These are phyloP conservation scores for Nicotiana tomentosiformis DNA, from an alignment of 257 asterid genomes.

Conservation along the genomic window DNA sequence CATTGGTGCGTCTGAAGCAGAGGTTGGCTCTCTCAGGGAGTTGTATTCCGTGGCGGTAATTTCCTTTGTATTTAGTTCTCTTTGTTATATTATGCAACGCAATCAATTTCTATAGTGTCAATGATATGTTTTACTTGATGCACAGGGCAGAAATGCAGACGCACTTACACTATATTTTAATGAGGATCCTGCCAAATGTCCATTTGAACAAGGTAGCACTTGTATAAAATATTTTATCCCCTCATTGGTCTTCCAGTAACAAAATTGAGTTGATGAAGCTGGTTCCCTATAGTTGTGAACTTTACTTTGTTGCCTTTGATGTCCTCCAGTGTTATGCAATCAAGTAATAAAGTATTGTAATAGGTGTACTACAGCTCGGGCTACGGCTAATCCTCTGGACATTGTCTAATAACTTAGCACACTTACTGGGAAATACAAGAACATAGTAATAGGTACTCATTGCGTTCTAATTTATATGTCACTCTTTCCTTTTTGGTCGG, in stretches of 20 bases:
- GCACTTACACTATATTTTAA: slow-evolving; percentile 80
- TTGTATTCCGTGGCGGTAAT: slow-evolving; percentile 82
- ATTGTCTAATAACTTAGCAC: not conserved
- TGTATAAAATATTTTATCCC: not conserved
- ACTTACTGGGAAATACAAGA: not conserved
- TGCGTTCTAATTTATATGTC: too few species aligned
- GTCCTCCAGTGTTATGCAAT: not conserved
- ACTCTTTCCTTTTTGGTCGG: too few species aligned
- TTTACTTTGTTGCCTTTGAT: slow-evolving; percentile 3
- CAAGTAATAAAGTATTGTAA: not conserved
- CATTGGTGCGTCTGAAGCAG: slow-evolving; percentile 71
- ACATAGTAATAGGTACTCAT: not conserved
- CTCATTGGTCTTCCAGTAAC: not conserved
- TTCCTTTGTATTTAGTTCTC: slow-evolving; percentile 10
- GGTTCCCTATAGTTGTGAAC: not conserved
- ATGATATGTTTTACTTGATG: slow-evolving; percentile 17
- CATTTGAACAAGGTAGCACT: slow-evolving; percentile 83
- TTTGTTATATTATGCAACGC: not conserved
- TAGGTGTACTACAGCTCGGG: not conserved
- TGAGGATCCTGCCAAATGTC: slow-evolving; percentile 80
- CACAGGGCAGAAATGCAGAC: slow-evolving; percentile 89
- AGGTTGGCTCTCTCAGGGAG: slow-evolving; percentile 62
- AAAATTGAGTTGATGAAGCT: not conserved
- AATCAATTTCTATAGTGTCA: slow-evolving; percentile 3
- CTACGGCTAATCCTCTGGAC: not conserved